Base-by-base conservation (phyloP, 176 grass and related monocot species). In the Alloteropsis semialata region DNA sequence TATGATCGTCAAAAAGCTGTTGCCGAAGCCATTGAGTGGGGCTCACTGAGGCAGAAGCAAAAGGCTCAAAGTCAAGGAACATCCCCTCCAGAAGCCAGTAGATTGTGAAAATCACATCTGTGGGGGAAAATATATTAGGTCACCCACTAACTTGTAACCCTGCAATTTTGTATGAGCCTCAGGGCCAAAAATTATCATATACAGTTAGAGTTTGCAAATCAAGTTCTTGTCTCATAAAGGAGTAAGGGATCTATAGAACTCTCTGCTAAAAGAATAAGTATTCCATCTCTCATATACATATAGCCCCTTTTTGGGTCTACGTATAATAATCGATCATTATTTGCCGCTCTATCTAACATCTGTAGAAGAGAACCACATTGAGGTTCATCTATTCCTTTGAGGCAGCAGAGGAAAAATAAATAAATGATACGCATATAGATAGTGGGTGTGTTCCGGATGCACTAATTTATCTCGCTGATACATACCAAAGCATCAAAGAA, bases 11-110 rank as follows among this genome's bases (percentile, higher is more conserved):
- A 84, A 71, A 86, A 75, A 39, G 87, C 87, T 45, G 87, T 85
- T 66, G 84, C 84, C 10, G 83, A 93, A 21, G 87, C 93, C 48
- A 91, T 93, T 2, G 79, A 90, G 44, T 88, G 96, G 92, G 87
- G 87, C 15, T 83, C 90, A 9, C 78, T 72, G 65, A 94, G 88
- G 71, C 81, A 82, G 49, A 84, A 82, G 14, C 75, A 90, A 65
- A 81, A 82, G 69, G 71, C 46, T 76, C 88, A 82, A 38, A 82
- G 19, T 61, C 68, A 77, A 83, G 80, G 63, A 19, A 17, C 21
- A 65, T 84, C 37, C n/a, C 78, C 72, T 53, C 69, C 45, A 41
- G 65, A 89, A 30, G 55, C 29, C n/a, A 77, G 63, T 36, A 66
- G 17, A 58, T 45, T 77, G 72, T 86, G 51, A 86, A 82, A 82